Conservation (phyloP, 1,284 basidiomycete species). For the Peniophora sp. region DNA sequence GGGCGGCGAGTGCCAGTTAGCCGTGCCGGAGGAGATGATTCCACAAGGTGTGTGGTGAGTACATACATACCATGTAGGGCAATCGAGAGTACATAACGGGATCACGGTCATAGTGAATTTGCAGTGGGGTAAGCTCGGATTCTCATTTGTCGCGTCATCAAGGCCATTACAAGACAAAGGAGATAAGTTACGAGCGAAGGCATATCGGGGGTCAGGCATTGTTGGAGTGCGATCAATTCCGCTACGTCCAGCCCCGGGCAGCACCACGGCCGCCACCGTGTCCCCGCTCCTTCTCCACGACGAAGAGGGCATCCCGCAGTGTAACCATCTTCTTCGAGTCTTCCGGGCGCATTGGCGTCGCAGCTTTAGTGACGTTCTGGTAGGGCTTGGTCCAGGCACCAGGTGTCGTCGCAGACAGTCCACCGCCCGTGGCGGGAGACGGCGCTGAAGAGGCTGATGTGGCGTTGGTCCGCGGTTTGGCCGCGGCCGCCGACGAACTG, state of each 20-base stretch:
- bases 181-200: not conserved
- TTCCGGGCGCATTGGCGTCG: constrained; percentile 34
- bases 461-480: constrained; percentile 10
- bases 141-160: not conserved
- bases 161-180: not conserved
- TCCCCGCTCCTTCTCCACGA: constrained; percentile 67
- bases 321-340: constrained; percentile 49
- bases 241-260: constrained; percentile 59
- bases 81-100: too few species aligned
- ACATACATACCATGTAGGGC: not conserved
- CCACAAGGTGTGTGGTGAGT: too few species aligned
- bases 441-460: constrained; percentile 24
- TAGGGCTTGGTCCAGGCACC: constrained; percentile 63
- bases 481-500: constrained; percentile 14
- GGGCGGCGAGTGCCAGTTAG: too few species aligned
- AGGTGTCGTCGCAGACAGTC: constrained; percentile 10
- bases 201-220: too few species aligned
- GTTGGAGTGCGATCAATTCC: too few species aligned
- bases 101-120: too few species aligned
- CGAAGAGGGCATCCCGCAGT: constrained; percentile 72
- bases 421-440: constrained; percentile 19
- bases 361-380: constrained; percentile 40
- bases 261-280: constrained; percentile 72
- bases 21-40: too few species aligned
- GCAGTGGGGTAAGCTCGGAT: too few species aligned